Base-by-base conservation (phyloP, 495 filamentous ascomycete species). In the Poronia punctata region DNA sequence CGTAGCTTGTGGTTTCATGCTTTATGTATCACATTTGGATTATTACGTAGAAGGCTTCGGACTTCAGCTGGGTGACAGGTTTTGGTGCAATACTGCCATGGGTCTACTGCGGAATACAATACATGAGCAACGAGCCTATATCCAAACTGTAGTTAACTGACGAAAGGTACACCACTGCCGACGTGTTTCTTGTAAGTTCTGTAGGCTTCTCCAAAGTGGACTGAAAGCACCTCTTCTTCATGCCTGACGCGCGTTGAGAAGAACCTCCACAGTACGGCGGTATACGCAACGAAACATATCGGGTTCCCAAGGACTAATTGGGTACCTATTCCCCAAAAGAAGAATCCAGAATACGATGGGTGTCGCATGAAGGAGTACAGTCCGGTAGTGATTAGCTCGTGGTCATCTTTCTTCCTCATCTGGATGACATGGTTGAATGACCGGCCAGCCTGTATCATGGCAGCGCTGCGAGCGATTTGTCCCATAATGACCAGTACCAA, bases 321-420 rank as follows among this genome's bases (percentile, higher is more conserved):
- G 26, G 87, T 94, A 1, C 92, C 92, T n/a, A 97, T 41, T 0
- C 83, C 88, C 89, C 88, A 98, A 83, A 87, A 97, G 57, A 94
- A 98, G 64, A 93, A 98, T 1, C 92, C 92, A 63, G 96, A 96
- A 57, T 98, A 98, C 28, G 79, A 80, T 34, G 92, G 92, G 61
- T 98, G 92, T 5, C 92, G 67, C 33, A 94, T 57, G 22, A 68
- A 46, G 7, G 51, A 56, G 29, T 80, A 80, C 18, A 80, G 61
- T 1, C 92, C 92, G 25, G 61, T 69, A 7, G 80, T 94, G 24
- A 98, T 86, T 10, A 98, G 70, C 6, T 67, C 71, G 57, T 98
- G 92, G 0, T 69, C 76, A 21, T 78, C 64, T 45, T 72, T 74
- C 50, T 74, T 78, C 39, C 64, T 68, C 17, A 71, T 70, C 59